Percentiles rank a stretch among this genome's conserved stretches.
These are phyloP conservation scores for Solanum etuberosum DNA, from an alignment of 257 asterid genomes.

Conservation along the genomic window DNA sequence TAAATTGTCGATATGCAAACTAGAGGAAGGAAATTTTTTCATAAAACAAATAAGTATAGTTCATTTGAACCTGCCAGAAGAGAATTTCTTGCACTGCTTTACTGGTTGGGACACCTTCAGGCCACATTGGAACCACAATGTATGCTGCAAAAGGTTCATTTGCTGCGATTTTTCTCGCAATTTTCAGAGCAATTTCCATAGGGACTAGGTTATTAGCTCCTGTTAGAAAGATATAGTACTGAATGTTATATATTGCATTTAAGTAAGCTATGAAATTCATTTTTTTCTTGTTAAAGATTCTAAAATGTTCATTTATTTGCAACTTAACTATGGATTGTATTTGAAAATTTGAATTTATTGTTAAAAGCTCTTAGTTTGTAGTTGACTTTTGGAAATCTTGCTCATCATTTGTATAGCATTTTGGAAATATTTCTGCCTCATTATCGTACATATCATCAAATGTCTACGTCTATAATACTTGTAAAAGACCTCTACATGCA, in stretches of 20 bases:
- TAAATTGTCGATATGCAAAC: not conserved
- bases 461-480: not conserved
- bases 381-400: not conserved
- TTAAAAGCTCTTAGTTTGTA: not conserved
- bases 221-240: not conserved
- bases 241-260: not conserved
- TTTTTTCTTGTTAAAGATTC: not conserved
- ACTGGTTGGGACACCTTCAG: not conserved
- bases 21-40: not conserved
- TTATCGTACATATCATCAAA: not conserved
- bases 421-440: not conserved
- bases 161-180: not conserved
- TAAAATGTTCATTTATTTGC: not conserved
- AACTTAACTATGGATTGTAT: not conserved
- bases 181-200: not conserved
- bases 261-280: not conserved
- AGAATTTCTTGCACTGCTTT: not conserved
- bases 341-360: not conserved
- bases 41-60: not conserved
- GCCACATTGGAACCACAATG: not conserved
- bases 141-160: not conserved
- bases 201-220: not conserved
- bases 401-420: not conserved
- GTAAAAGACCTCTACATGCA: not conserved
- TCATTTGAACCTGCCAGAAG: not conserved